phyloP scores from a whole-genome alignment of 176 grass and related monocot genomes.

The Hsuehochloa calcarea region DNA sequence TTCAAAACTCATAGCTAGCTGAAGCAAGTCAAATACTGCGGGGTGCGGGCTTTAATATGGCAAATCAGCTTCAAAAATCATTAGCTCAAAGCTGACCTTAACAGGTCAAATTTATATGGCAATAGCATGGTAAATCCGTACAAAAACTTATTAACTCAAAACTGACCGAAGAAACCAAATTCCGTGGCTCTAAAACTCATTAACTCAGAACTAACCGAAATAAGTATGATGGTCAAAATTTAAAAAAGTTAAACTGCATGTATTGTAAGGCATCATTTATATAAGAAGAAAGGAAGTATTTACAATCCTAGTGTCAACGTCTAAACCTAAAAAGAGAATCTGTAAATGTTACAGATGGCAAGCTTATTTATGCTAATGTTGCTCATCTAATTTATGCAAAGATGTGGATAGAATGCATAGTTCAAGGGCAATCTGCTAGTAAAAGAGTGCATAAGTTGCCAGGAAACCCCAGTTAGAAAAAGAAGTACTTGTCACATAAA shows the following conservation, averaged over 20 bases:
- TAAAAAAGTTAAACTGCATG: not conserved
- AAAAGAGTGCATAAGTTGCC: not conserved
- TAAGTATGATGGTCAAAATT: not conserved
- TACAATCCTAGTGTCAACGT: not conserved
- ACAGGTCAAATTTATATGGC: not conserved
- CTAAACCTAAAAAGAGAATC: not conserved
- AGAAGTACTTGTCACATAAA: not conserved
- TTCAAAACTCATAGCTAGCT: not conserved
- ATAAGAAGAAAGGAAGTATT: not conserved
- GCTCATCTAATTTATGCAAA: not conserved
- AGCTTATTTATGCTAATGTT: not conserved
- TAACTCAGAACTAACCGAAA: not conserved
- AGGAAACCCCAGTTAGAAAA: not conserved
- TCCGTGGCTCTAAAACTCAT: not conserved
- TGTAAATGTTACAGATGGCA: not conserved
- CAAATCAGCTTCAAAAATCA: not conserved
- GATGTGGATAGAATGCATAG: not conserved
- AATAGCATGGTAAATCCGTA: not conserved
- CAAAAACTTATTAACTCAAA: not conserved
- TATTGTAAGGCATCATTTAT: not conserved
- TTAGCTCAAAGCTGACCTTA: not conserved
- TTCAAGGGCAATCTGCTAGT: not conserved
- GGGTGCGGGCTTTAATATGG: not conserved
- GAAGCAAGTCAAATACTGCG: not conserved
- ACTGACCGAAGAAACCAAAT: not conserved